phyloP scores from a whole-genome alignment of 208 protist genomes.

The Naegleria gruberi region DNA sequence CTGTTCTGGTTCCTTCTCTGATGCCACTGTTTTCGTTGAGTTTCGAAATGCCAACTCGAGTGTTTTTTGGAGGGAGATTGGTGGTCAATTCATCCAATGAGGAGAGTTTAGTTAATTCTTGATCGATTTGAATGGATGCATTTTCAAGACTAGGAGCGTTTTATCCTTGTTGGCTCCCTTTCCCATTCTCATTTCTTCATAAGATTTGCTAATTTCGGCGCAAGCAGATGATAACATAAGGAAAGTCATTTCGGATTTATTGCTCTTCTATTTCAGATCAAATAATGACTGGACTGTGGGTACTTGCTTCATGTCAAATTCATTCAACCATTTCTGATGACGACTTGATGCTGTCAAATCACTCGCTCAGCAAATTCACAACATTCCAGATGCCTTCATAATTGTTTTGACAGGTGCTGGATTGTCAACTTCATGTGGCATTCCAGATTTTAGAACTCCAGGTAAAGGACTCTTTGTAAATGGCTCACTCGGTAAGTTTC shows the following conservation, averaged over 20 bases:
- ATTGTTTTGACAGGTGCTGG: conserved; percentile 1
- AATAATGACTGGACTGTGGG: no score
- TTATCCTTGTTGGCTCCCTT: neutral
- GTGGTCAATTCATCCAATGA: neutral
- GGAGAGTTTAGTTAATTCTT: neutral
- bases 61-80: neutral
- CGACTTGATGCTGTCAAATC: neutral
- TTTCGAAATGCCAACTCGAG: neutral
- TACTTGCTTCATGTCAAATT: no score
- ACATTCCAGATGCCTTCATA: neutral
- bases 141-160: neutral
- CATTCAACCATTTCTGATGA: no score
- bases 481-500: neutral
- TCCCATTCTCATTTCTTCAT: neutral
- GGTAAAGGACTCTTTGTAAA: neutral
- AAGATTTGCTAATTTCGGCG: neutral
- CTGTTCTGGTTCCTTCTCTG: neutral
- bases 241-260: no score
- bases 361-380: neutral
- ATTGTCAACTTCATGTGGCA: conserved; percentile 54
- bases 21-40: no score
- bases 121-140: neutral
- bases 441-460: conserved; percentile 32
- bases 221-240: no score
- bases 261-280: no score